A percentile compares a stretch with the other conserved stretches of the same genome.
phyloP scores from a whole-genome alignment of 371 early-diverging fungal species.

The Mucor lusitanicus region DNA sequence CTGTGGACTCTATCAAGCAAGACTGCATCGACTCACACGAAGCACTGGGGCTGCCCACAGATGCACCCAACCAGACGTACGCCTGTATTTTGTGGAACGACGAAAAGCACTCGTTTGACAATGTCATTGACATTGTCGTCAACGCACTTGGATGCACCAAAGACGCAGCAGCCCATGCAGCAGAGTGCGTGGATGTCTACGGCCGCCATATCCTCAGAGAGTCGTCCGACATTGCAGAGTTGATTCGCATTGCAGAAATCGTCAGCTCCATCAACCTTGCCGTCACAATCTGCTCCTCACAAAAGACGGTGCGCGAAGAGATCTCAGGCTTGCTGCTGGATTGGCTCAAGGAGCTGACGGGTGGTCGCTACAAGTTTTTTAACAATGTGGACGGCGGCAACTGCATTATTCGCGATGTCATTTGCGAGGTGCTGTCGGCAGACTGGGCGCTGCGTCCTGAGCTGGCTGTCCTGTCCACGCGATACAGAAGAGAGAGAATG shows the following conservation, averaged over 20 bases:
- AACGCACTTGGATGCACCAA: constrained; percentile 62
- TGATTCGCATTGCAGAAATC: constrained; percentile 65
- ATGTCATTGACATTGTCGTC: constrained; percentile 80
- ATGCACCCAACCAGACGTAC: constrained; percentile 32
- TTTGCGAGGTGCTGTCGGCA: constrained; percentile 71
- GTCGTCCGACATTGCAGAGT: constrained; percentile 59
- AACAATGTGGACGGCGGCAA: constrained; percentile 44
- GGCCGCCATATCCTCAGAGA: constrained; percentile 80
- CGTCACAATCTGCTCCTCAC: constrained; percentile 80
- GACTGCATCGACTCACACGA: constrained; percentile 37
- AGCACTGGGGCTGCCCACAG: constrained; percentile 45
- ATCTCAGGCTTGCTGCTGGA: constrained; percentile 69
- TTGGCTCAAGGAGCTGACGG: constrained; percentile 78
- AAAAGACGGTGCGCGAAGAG: constrained; percentile 84
- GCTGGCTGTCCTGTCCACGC: constrained; percentile 39
- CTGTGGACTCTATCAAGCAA: constrained; percentile 23
- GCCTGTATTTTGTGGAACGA: constrained; percentile 94
- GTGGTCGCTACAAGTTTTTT: constrained; percentile 64
- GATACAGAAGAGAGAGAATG: constrained; percentile 37
- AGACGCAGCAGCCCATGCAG: constrained; percentile 22
- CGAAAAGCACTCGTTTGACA: constrained; percentile 90
- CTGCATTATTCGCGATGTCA: constrained; percentile 58
- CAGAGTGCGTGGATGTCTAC: constrained; percentile 48
- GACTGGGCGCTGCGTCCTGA: constrained; percentile 54
- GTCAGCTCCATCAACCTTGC: constrained; percentile 75